Evolutionary conservation across 2,329 filamentous ascomycete species (phyloP), one percentile per base, ranked within the genome.

Genomic region (Sclerotinia subarctica): DNA sequence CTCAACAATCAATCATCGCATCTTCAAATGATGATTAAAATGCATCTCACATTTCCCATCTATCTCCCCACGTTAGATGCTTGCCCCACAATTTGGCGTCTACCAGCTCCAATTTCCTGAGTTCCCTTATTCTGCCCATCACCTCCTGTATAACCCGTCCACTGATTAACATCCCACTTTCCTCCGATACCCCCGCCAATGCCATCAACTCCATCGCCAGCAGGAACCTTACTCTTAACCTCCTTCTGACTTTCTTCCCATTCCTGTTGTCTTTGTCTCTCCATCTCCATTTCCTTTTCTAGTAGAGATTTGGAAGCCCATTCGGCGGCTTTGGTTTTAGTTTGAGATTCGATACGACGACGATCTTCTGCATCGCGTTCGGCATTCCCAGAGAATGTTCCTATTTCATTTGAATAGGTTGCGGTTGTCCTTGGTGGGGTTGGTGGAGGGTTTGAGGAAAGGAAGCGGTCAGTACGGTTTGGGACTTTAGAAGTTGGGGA

Each of bases 41-140:
- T 49, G n/a, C 29, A 51, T 8, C 46, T 26, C 32, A 26, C 35
- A 64, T 57, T 35, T 32, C 19, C 4, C 24, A 57, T 53, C 13
- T 44, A 64, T 56, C 29, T 29, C 7, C 62, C 49, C n/a, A 35
- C 24, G 21, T 56, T 42, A 56, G 90, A 90, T 76, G 90, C 82
- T 0, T 91, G 91, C 15, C 91, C 91, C n/a, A 92, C 88, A 78
- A 94, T 93, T 81, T 91, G 90, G 76, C 91, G 85, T 76, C 89
- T 82, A 0, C 88, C 88, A 0, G 88, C 87, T 52, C 91, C 90
- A 69, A 90, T 90, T 2, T 89, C 89, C 70, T 86, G 82, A 3
- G 77, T 77, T 1, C 88, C 89, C 70, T 83, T 84, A 75, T 93
- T 93, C 82, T 92, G 88, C 70, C 83, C 85, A 77, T 93, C 91